Evolutionary conservation across 768 basidiomycete species (phyloP), one percentile per base, ranked within the genome.

Genomic region (Zangia roseola): DNA sequence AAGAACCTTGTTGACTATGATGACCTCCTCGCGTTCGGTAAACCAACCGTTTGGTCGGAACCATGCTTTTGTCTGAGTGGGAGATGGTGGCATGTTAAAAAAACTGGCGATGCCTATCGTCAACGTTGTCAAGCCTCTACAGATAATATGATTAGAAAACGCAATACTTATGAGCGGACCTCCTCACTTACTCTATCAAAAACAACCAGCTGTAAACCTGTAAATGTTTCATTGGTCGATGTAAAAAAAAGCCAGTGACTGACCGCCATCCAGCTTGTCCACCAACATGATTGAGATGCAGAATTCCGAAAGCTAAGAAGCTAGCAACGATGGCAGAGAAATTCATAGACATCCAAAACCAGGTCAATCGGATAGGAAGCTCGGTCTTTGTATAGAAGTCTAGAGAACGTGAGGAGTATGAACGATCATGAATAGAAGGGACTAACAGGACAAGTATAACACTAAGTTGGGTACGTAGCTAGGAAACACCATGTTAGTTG

Each of bases 281-380:
- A 1, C 16, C 10, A 25, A 58, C 31, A 34, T 39, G 47, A 10
- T 45, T 14, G 6, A 58, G 51, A 19, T 43, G 55, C 12, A 86
- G 67, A 16, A 86, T 79, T 4, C 83, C 85, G 0, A 80, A 81
- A 0, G 82, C 86, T 8, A 87, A 59, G 63, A 90, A 88, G 3
- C 80, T 79, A 43, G 78, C 74, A 17, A 81, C 53, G 43, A 88
- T 80, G 37, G 76, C 64, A 4, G 78, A 71, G 2, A 76, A 45
- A 45, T 84, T 81, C 61, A 78, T 78, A 5, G 81, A 80, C 24
- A 79, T 71, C 84, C 83, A 88, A 72, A 87, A 86, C 56, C 75
- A 80, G 1, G 82, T 83, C 10, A 88, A 71, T n/a, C 86, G 77
- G 4, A 61, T 43, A 9, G 59, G 57, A 17, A 85, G 70, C 58